Evolutionary conservation across 2,329 filamentous ascomycete species (phyloP).

Genomic region (Colletotrichum tofieldiae): DNA sequence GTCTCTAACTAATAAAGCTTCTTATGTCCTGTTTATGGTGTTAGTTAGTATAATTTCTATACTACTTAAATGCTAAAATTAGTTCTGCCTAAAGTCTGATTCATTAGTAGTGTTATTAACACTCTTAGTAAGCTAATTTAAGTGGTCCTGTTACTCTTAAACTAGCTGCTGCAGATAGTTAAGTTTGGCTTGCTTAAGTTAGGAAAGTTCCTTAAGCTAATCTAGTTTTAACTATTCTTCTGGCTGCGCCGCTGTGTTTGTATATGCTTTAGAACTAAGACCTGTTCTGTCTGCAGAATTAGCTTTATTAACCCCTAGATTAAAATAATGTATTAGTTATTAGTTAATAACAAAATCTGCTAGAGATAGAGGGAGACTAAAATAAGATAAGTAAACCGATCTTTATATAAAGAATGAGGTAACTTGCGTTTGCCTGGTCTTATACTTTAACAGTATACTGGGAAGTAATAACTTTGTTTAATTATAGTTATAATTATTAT

Average conservation of each 20-base stretch:
- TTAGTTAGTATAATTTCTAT: background rate
- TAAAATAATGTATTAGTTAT: background rate
- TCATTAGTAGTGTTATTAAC: background rate
- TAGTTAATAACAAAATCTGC: slow-evolving; percentile 2
- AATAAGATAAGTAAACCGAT: slow-evolving; percentile 14
- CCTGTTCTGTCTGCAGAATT: background rate
- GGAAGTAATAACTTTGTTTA: slow-evolving; percentile 7
- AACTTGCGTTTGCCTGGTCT: background rate
- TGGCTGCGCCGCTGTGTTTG: background rate
- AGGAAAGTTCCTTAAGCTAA: slow-evolving; percentile 11
- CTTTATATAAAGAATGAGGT: slow-evolving; percentile 9
- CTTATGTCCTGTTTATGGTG: background rate
- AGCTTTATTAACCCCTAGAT: background rate
- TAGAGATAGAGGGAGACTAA: background rate
- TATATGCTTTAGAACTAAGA: background rate
- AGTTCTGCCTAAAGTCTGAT: background rate
- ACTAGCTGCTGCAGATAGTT: background rate
- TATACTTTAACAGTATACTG: slow-evolving; percentile 3
- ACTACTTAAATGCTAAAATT: background rate
- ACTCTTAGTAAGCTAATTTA: slow-evolving; percentile 8
- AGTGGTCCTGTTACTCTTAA: slow-evolving; percentile 1
- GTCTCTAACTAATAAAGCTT: background rate
- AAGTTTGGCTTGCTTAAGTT: slow-evolving; percentile 8
- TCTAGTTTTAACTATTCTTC: slow-evolving; percentile 1
- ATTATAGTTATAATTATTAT: slow-evolving; percentile 3